Evolutionary conservation across 345 rosid genomes (phyloP).

Genomic region (Arabidopsis thaliana): TAIR10.1 NC_003076.8:5277501-5278000

Average conservation of each 20-base stretch:
- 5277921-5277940: conserved; percentile 19
- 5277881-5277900: conserved; percentile 18
- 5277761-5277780: conserved; percentile 25
- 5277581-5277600: conserved; percentile 8
- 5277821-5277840: conserved; percentile 35
- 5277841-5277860: conserved; percentile 19
- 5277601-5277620: conserved; percentile 4
- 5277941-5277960: conserved; percentile 36
- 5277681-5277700: conserved; percentile 13
- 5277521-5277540: neutral
- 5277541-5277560: conserved; percentile 15
- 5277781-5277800: conserved; percentile 23
- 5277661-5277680: conserved; percentile 8
- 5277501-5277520: neutral
- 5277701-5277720: conserved; percentile 19
- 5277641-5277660: conserved; percentile 22
- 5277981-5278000: conserved; percentile 33
- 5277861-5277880: conserved; percentile 16
- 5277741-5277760: conserved; percentile 2
- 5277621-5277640: conserved; percentile 22
- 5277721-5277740: conserved; percentile 14
- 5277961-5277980: conserved; percentile 24
- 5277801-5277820: conserved; percentile 20
- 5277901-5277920: conserved; percentile 11
- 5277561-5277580: neutral